phyloP scores from a whole-genome alignment of 1,284 basidiomycete genomes.

The Microbotryomycetes sp. region DNA sequence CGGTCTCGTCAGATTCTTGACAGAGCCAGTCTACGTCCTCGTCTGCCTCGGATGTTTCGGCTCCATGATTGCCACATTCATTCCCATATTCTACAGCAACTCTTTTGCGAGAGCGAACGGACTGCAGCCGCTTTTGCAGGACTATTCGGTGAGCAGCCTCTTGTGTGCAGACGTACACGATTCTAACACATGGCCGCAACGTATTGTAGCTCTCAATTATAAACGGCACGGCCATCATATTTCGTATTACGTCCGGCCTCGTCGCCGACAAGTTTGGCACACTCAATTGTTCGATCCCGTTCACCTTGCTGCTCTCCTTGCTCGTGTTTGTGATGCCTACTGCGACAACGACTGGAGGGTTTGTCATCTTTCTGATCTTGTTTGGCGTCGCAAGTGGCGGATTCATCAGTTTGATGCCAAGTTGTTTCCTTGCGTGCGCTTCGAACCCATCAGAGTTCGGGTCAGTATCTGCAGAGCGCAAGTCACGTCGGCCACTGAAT shows the following conservation, averaged over 20 bases:
- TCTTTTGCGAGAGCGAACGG: background rate
- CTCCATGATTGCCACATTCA: conserved; percentile 8
- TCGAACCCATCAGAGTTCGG: conserved; percentile 18
- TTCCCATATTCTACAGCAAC: conserved; percentile 20
- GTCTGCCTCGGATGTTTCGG: conserved; percentile 16
- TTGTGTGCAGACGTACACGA: background rate
- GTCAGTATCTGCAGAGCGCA: background rate
- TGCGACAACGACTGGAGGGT: conserved; percentile 5
- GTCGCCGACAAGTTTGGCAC: conserved; percentile 20
- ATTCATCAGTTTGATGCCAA: conserved; percentile 7
- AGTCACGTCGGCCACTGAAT: background rate
- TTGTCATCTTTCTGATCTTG: conserved; percentile 17
- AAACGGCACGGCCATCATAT: conserved; percentile 22
- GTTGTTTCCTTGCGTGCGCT: conserved; percentile 14
- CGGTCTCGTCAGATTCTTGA: background rate
- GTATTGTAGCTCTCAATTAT: conserved; percentile 22
- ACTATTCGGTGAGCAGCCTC: conserved; percentile 1
- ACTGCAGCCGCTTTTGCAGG: background rate
- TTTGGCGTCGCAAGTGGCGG: conserved; percentile 21
- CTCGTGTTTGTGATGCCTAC: conserved; percentile 22
- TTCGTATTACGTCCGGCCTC: conserved; percentile 14
- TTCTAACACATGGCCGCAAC: background rate
- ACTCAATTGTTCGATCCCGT: conserved; percentile 23
- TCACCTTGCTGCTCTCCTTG: conserved; percentile 5
- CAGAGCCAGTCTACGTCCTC: conserved; percentile 7